phyloP scores from a whole-genome alignment of 2,329 filamentous ascomycete genomes.

The Sarocladium kiliense region DNA sequence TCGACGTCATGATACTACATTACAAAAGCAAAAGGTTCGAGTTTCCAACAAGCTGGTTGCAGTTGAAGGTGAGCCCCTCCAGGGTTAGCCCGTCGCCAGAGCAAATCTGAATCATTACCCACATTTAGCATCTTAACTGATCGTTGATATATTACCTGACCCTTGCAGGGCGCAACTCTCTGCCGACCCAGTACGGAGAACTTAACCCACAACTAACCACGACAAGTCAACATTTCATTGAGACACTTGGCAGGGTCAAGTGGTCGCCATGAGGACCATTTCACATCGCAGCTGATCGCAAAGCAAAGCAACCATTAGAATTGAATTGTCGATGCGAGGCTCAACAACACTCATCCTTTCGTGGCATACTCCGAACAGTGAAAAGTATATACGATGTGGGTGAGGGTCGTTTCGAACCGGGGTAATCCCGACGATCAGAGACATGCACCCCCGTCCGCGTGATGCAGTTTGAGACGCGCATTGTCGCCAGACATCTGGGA shows the following conservation, averaged over 20 bases:
- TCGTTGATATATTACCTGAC: neutral
- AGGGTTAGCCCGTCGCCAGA: too few relatives aligned
- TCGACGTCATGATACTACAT: neutral
- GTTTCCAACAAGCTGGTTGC: too few relatives aligned
- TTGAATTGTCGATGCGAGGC: too few relatives aligned
- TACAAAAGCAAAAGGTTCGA: too few relatives aligned
- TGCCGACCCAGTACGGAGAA: neutral
- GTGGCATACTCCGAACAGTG: too few relatives aligned
- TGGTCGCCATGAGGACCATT: neutral
- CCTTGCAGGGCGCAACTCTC: slow-evolving; percentile 7
- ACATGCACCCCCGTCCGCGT: neutral
- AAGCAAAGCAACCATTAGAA: too few relatives aligned
- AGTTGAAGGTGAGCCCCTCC: too few relatives aligned
- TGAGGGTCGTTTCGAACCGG: neutral
- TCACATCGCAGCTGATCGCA: too few relatives aligned
- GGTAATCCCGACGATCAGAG: slow-evolving; percentile 3
- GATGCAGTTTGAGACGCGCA: slow-evolving; percentile 1
- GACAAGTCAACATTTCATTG: neutral
- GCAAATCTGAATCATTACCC: neutral
- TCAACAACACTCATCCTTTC: too few relatives aligned
- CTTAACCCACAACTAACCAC: neutral
- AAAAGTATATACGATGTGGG: neutral
- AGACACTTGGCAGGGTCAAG: neutral
- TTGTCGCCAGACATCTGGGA: neutral
- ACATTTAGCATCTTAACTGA: neutral